Evolutionary conservation across 139 green algal genomes (phyloP).

Genomic region (Coelastrella sp.): DNA sequence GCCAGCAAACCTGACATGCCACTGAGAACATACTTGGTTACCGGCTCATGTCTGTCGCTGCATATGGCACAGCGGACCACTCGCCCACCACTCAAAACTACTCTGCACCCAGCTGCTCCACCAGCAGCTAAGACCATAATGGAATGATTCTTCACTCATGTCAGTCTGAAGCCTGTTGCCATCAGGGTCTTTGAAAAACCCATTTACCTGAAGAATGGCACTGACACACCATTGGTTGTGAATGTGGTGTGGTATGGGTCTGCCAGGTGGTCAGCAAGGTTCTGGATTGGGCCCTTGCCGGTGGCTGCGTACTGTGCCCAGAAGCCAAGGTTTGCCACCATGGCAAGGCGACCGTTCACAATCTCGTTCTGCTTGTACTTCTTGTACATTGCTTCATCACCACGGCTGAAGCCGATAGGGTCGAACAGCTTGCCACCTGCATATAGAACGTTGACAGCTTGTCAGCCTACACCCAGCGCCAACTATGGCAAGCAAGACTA

Average conservation of each 20-base stretch:
- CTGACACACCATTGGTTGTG: constrained; percentile 69
- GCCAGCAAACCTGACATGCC: too few species aligned
- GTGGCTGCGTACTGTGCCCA: constrained; percentile 86
- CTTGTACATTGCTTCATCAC: constrained; percentile 63
- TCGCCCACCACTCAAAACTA: too few species aligned
- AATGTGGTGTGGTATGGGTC: constrained; percentile 70
- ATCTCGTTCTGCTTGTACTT: constrained; percentile 92
- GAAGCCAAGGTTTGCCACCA: constrained; percentile 85
- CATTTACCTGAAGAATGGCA: constrained; percentile 42
- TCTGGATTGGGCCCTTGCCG: constrained; percentile 80
- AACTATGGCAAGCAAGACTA: too few species aligned
- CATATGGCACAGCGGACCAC: too few species aligned
- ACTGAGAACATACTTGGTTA: too few species aligned
- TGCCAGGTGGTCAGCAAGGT: constrained; percentile 59
- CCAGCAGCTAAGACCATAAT: too few species aligned
- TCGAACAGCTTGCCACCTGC: constrained; percentile 81
- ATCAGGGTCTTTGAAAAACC: not conserved
- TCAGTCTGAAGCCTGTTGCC: too few species aligned
- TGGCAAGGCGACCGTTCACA: constrained; percentile 92
- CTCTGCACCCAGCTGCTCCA: too few species aligned
- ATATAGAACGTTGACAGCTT: not conserved
- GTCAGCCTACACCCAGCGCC: not conserved
- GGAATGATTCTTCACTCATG: too few species aligned
- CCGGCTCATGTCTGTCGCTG: too few species aligned
- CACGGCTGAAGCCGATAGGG: constrained; percentile 81